A percentile compares a stretch with the other conserved stretches of the same genome.
Conservation (phyloP, 2,329 filamentous ascomycete species). For the Alternaria gaisen region DNA sequence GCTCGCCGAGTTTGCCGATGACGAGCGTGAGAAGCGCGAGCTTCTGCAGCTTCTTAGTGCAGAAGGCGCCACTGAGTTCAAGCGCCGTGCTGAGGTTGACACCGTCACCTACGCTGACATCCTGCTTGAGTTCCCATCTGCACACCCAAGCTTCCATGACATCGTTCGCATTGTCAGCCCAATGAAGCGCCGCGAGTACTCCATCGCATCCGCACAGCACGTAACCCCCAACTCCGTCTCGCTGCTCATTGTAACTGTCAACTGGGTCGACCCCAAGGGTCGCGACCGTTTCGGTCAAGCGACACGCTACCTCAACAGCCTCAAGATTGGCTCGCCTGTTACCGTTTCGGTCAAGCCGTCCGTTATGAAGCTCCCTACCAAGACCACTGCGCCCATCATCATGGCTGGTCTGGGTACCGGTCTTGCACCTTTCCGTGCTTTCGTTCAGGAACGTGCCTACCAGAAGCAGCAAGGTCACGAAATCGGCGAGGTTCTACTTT, state of each 20-base stretch:
- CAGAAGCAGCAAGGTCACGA: slow-evolving; percentile 97
- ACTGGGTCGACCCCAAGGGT: slow-evolving; percentile 89
- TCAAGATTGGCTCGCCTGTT: slow-evolving; percentile 78
- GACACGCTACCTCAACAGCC: slow-evolving; percentile 83
- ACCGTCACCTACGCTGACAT: slow-evolving; percentile 91
- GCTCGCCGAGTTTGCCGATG: slow-evolving; percentile 83
- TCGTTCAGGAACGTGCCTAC: slow-evolving; percentile 97
- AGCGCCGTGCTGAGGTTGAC: slow-evolving; percentile 89
- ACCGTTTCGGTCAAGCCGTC: slow-evolving; percentile 97
- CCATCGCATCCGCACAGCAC: slow-evolving; percentile 96
- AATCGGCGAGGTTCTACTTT: slow-evolving; percentile 90
- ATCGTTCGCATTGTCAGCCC: slow-evolving; percentile 87
- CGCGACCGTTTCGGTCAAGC: slow-evolving; percentile 92
- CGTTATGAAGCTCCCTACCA: slow-evolving; percentile 96
- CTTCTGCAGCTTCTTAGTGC: slow-evolving; percentile 75
- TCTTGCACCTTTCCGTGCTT: slow-evolving; percentile 98
- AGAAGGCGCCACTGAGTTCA: slow-evolving; percentile 88
- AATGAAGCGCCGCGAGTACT: slow-evolving; percentile 97
- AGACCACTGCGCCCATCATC: slow-evolving; percentile 90
- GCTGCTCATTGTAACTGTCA: slow-evolving; percentile 95
- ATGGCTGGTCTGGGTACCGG: slow-evolving; percentile 99
- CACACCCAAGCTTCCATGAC: slow-evolving; percentile 87
- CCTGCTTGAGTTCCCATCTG: slow-evolving; percentile 87
- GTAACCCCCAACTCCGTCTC: slow-evolving; percentile 90
- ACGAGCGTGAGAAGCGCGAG: slow-evolving; percentile 82